Base-by-base conservation (phyloP, 768 basidiomycete species). In the Cystofilobasidium ferigula region DNA sequence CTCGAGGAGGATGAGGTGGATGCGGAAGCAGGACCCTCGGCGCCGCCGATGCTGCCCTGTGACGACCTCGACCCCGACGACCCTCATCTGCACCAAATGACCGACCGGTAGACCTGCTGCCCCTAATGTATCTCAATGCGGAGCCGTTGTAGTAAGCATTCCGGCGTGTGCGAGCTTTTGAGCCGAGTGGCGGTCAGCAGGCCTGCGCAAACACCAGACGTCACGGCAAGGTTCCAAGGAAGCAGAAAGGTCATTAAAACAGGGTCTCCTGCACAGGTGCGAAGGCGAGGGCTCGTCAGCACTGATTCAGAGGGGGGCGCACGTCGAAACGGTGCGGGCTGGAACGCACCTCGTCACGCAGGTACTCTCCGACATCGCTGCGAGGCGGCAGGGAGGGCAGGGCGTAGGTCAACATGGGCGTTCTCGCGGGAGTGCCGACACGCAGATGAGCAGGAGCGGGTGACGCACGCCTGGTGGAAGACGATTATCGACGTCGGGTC, bases 401-500 rank as follows among this genome's bases (percentile, higher is more conserved):
- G 20, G 35, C 45, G 53, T 30, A 22, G 32, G 64, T 58, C 54
- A 32, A 38, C 34, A 54, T 45, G 67, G 36, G 40, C 61, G 35
- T 54, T 51, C 45, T 36, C 40, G 14, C 7, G 38, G 7, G 48
- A 7, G 7, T 30, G 75, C 24, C 70, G 26, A 58, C 4, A 9
- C 1, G 22, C 24, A 3, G n/a, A 30, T 5, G 26, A 32, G 56
- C 61, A 22, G 30, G 30, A 58, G 51, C 3, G n/a, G 28, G 32
- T 24, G 28, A 73, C 86, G 63, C 74, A 93, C 89, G 95, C 87
- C 79, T 99, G 95, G 74, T 98, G 95, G 78, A 98, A 99, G 3
- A 97, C 95, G 57, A 99, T 86, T 66, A 99, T 97, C 9, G 89
- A 85, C 28, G 93, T 97, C 28, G 95, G 95, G 74, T 98, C 95